Evolutionary conservation across 2,329 filamentous ascomycete species (phyloP).

Genomic region (Epichloe coenophiala): DNA sequence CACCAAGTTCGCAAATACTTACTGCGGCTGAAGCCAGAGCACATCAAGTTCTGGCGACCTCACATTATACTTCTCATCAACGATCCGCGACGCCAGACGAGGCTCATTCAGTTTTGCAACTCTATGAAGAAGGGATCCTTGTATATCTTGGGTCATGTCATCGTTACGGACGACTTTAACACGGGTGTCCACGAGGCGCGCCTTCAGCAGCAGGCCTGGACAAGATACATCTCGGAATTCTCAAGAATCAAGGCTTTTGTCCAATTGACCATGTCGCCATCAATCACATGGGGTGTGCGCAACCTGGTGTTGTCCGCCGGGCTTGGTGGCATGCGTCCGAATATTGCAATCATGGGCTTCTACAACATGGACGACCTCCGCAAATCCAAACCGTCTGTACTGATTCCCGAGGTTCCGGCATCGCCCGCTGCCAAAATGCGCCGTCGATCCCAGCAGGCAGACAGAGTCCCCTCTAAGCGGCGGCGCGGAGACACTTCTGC

Average conservation of each 20-base stretch:
- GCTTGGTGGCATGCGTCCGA: constrained; percentile 76
- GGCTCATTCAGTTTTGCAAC: constrained; percentile 83
- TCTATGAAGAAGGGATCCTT: constrained; percentile 77
- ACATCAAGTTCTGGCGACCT: constrained; percentile 88
- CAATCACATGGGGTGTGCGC: constrained; percentile 70
- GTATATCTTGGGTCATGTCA: constrained; percentile 78
- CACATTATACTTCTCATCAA: constrained; percentile 78
- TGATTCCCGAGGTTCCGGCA: constrained; percentile 37
- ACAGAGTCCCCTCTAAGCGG: constrained; percentile 19
- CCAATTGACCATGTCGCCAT: constrained; percentile 71
- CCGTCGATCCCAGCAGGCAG: constrained; percentile 14
- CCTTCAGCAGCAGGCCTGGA: constrained; percentile 69
- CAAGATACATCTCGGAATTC: constrained; percentile 69
- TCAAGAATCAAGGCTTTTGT: constrained; percentile 83
- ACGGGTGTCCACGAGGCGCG: constrained; percentile 69
- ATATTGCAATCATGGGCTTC: constrained; percentile 70
- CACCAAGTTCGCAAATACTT: constrained; percentile 77
- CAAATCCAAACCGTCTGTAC: constrained; percentile 39
- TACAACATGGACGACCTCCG: constrained; percentile 70
- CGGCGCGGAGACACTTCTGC: constrained; percentile 41
- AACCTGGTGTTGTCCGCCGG: constrained; percentile 74
- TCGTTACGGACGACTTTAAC: constrained; percentile 72
- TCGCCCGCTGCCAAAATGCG: constrained; percentile 22
- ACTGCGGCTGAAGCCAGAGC: constrained; percentile 68
- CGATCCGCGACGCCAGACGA: constrained; percentile 66